Evolutionary conservation across 169 alveolate species (phyloP), one percentile per base, ranked within the genome.

Genomic region (Ichthyophthirius multifiliis): DNA sequence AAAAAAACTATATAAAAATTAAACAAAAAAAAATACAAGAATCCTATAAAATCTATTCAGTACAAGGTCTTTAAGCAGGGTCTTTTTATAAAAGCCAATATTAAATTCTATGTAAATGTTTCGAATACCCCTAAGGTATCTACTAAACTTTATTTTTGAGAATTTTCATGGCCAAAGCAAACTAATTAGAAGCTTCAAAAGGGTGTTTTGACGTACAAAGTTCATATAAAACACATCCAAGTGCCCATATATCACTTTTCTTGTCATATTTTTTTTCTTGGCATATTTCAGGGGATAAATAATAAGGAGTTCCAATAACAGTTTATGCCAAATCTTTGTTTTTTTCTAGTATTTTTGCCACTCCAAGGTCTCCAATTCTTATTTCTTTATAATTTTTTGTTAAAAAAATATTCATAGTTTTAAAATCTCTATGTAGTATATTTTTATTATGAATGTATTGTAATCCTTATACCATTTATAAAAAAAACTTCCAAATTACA

Each of bases 161-260:
- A n/a, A 91, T 90, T 81, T 91, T 91, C 35, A 65, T 43, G 18
- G 47, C 67, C 46, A 91, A 79, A 23, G 83, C 93, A 5, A 76
- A 89, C 75, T 82, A 84, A 43, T 83, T 84, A 23, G 65, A 65
- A 0, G 93, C 96, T 23, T 65, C 79, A 71, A 90, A 93, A 27
- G 96, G 94, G 73, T 89, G 94, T 47, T 86, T 75, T 44, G 79
- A 83, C 18, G 94, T 78, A 43, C 93, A 79, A 37, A 93, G 80
- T 75, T 93, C 96, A 75, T 93, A 93, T 44, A 90, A 79, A 34
- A 93, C 83, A 35, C 92, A 89, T 5, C 97, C 97, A n/a, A 93
- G 43, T 15, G 94, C 80, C 95, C 97, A 93, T 15, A 93, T 81
- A 86, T 93, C 97, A 30, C 92, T 82, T 81, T 90, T 89, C 23